Evolutionary conservation across 1,284 basidiomycete species (phyloP).

Genomic region (Golubevia pallescens): DNA sequence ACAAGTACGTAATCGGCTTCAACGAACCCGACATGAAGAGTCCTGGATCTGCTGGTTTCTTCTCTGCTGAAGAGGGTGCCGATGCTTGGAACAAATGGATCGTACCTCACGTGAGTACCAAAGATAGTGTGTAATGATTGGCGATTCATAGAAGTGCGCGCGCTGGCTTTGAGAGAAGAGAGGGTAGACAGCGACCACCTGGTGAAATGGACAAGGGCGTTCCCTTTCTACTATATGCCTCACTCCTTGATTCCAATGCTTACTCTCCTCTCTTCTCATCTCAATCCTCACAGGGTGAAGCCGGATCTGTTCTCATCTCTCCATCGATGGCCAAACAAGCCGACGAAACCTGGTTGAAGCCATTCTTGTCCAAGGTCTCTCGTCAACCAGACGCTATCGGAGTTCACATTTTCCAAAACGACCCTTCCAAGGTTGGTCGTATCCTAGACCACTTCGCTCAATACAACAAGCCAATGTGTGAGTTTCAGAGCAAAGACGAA

Average conservation of each 20-base stretch:
- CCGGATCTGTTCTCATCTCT: constrained; percentile 38
- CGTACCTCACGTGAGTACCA: constrained; percentile 18
- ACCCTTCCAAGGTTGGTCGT: constrained; percentile 29
- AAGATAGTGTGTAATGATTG: too few relatives aligned
- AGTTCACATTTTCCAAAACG: constrained; percentile 52
- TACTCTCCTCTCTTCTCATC: too few relatives aligned
- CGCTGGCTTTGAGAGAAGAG: too few relatives aligned
- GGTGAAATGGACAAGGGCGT: too few relatives aligned
- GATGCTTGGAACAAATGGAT: constrained; percentile 38
- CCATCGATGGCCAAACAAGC: constrained; percentile 41
- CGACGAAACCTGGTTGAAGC: constrained; percentile 30
- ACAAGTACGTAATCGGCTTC: constrained; percentile 32
- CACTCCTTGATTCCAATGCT: too few relatives aligned
- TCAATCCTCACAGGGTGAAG: neutral
- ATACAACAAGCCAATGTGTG: constrained; percentile 35
- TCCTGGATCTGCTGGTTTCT: constrained; percentile 31
- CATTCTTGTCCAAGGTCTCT: constrained; percentile 32
- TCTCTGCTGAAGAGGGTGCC: constrained; percentile 19
- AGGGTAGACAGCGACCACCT: too few relatives aligned
- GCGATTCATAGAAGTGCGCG: too few relatives aligned
- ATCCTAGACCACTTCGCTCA: constrained; percentile 37
- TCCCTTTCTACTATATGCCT: too few relatives aligned
- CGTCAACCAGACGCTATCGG: constrained; percentile 40
- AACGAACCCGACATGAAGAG: constrained; percentile 43
- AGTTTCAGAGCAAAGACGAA: constrained; percentile 2